phyloP scores from a whole-genome alignment of 352 stramenopile species.

The Globisporangium parvum region DNA sequence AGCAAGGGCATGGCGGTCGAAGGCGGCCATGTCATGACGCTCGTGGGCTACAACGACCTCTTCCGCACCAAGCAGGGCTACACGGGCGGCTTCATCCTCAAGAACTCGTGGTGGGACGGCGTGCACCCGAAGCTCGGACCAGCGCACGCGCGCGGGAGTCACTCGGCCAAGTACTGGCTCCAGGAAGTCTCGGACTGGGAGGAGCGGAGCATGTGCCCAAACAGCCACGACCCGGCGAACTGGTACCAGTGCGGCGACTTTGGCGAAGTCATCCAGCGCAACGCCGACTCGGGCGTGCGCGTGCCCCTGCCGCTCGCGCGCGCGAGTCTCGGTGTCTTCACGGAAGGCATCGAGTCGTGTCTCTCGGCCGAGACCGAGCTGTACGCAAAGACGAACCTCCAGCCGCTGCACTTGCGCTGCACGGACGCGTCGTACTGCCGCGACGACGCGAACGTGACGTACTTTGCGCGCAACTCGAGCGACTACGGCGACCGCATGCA shows the following conservation, averaged over 20 bases:
- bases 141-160: slow-evolving; percentile 51
- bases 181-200: slow-evolving; percentile 69
- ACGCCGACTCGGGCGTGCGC: slow-evolving; percentile 24
- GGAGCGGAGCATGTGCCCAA: slow-evolving; percentile 59
- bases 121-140: slow-evolving; percentile 53
- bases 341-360: slow-evolving; percentile 39
- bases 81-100: slow-evolving; percentile 64
- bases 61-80: slow-evolving; percentile 55
- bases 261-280: slow-evolving; percentile 36
- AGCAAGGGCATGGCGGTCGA: slow-evolving; percentile 41
- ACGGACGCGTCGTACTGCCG: slow-evolving; percentile 38
- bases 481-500: slow-evolving; percentile 60
- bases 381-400: slow-evolving; percentile 54
- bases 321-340: slow-evolving; percentile 12
- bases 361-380: slow-evolving; percentile 44
- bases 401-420: slow-evolving; percentile 56
- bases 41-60: slow-evolving; percentile 67
- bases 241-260: slow-evolving; percentile 69
- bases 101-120: slow-evolving; percentile 74
- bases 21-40: slow-evolving; percentile 60
- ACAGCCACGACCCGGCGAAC: slow-evolving; percentile 65
- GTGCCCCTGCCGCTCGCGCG: slow-evolving; percentile 30
- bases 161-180: slow-evolving; percentile 68
- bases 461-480: slow-evolving; percentile 61
- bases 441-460: slow-evolving; percentile 29